Conservation (phyloP, 495 filamentous ascomycete genomes). For the Aspergillus mulundensis region DNA sequence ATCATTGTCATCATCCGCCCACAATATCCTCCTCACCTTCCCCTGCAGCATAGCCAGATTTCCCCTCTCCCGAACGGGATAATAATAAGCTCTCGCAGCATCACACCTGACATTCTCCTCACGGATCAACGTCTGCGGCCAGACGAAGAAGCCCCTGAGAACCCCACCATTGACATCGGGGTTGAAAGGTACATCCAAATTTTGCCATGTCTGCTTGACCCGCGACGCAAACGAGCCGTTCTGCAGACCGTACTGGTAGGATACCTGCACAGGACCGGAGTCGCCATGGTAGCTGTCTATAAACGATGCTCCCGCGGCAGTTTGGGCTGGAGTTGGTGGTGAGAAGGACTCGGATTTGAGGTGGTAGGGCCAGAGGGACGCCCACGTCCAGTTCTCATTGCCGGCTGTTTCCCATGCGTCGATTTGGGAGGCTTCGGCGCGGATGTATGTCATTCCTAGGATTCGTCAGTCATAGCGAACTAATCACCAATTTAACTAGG, state of each 20-base stretch:
- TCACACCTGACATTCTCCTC: constrained; percentile 47
- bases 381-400: constrained; percentile 60
- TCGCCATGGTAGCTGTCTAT: constrained; percentile 44
- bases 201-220: constrained; percentile 22
- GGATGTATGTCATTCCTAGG: constrained; percentile 46
- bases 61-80: constrained; percentile 25
- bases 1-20: constrained; percentile 12
- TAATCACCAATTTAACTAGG: neutral
- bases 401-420: constrained; percentile 56
- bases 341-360: constrained; percentile 38
- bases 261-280: constrained; percentile 44
- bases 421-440: constrained; percentile 30
- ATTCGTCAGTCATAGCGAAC: neutral
- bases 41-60: constrained; percentile 35
- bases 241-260: constrained; percentile 33
- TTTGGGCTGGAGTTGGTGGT: constrained; percentile 36
- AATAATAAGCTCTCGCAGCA: constrained; percentile 48
- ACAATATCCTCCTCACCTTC: constrained; percentile 34
- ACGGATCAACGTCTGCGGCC: constrained; percentile 37
- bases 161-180: constrained; percentile 37
- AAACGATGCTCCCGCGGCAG: constrained; percentile 39
- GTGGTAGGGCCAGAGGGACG: constrained; percentile 54
- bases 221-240: constrained; percentile 25
- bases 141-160: constrained; percentile 36
- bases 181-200: constrained; percentile 34